Conservation (phyloP, 2,329 filamentous ascomycete species). For the Camptophora hylomeconis region DNA sequence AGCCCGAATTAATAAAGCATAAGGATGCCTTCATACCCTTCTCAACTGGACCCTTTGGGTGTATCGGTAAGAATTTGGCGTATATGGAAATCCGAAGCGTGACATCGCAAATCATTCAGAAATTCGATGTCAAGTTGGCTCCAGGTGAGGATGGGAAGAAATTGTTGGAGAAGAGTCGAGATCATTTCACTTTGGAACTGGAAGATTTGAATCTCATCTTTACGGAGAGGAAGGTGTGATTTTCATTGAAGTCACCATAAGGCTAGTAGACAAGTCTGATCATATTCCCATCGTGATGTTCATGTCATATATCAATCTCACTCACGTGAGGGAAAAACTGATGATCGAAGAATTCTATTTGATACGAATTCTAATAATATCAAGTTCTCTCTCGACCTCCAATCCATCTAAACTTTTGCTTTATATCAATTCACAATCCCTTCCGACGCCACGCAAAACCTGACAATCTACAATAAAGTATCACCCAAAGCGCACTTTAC, state of each 20-base stretch:
- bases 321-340: too few relatives aligned
- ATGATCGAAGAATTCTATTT: too few relatives aligned
- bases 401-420: too few relatives aligned
- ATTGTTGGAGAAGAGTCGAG: conserved; percentile 10
- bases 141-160: conserved; percentile 15
- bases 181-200: conserved; percentile 15
- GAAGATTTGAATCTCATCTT: conserved; percentile 6
- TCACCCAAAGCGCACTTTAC: conserved; percentile 87
- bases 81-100: conserved; percentile 19
- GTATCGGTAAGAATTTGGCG: conserved; percentile 21
- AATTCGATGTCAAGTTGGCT: conserved; percentile 19
- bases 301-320: too few relatives aligned
- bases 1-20: conserved; percentile 22
- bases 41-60: conserved; percentile 19
- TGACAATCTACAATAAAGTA: conserved; percentile 56
- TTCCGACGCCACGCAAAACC: too few relatives aligned
- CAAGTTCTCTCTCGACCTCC: too few relatives aligned
- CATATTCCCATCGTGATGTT: too few relatives aligned
- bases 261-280: too few relatives aligned
- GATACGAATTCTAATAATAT: too few relatives aligned
- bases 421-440: too few relatives aligned
- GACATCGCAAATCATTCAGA: conserved; percentile 13
- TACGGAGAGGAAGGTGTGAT: conserved; percentile 6
- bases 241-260: too few relatives aligned
- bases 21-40: conserved; percentile 23